A percentile compares a stretch with the other conserved stretches of the same genome.
These are phyloP conservation scores for Penicillium oxalicum DNA, from an alignment of 2,329 filamentous ascomycete genomes.

Conservation along the genomic window DNA sequence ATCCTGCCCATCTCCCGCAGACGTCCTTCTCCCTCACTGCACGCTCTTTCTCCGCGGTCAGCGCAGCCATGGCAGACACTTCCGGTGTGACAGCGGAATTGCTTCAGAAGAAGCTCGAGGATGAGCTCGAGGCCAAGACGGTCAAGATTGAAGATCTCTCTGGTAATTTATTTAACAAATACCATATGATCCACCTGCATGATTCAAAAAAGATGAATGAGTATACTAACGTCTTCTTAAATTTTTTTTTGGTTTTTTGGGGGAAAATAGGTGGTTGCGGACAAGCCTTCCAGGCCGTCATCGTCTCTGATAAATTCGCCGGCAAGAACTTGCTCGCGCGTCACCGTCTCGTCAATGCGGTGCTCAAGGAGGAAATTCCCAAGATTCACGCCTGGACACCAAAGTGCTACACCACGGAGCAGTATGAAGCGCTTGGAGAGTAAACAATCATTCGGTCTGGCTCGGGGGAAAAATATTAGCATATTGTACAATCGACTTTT, in stretches of 20 bases:
- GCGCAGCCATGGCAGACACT: constrained; percentile 43
- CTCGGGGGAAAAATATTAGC: not conserved
- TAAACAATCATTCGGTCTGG: not conserved
- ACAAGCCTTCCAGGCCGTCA: constrained; percentile 64
- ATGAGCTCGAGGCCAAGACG: constrained; percentile 59
- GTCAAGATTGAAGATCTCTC: constrained; percentile 90
- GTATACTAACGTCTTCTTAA: not conserved
- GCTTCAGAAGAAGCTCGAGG: constrained; percentile 3
- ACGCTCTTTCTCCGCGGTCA: constrained; percentile 28
- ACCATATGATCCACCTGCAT: too few species aligned
- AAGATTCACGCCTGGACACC: constrained; percentile 92
- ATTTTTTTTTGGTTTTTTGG: too few species aligned
- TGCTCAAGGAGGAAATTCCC: constrained; percentile 80
- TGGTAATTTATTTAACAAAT: constrained; percentile 50
- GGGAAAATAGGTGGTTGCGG: constrained; percentile 57
- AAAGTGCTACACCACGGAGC: constrained; percentile 85
- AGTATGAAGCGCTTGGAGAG: constrained; percentile 57
- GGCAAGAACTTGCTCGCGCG: constrained; percentile 73
- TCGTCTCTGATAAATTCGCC: constrained; percentile 64
- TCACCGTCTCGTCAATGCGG: constrained; percentile 77
- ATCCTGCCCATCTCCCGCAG: constrained; percentile 17
- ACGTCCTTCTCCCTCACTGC: constrained; percentile 31
- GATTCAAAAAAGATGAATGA: not conserved
- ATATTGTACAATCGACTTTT: too few species aligned
- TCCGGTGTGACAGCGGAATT: constrained; percentile 63